Conservation (phyloP, 306 rosid species). For the Crataegus laevigata region DNA sequence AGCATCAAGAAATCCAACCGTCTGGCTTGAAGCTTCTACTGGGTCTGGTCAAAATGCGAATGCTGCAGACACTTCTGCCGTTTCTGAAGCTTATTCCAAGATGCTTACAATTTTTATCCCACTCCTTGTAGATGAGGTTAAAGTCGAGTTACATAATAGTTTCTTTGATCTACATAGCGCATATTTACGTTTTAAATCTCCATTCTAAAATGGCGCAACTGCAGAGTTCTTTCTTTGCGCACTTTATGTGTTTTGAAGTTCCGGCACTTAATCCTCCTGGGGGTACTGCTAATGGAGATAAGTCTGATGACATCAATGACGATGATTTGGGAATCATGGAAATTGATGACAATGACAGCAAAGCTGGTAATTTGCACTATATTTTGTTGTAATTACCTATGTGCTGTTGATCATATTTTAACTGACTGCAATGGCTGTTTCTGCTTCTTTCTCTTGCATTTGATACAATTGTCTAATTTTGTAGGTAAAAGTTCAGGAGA, state of each 20-base stretch:
- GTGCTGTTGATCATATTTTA: not conserved
- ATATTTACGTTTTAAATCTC: slow-evolving; percentile 3
- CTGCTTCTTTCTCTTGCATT: not conserved
- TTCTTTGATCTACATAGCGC: not conserved
- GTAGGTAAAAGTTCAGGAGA: slow-evolving; percentile 56
- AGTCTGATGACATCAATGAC: slow-evolving; percentile 41
- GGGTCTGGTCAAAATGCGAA: slow-evolving; percentile 66
- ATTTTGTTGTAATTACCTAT: not conserved
- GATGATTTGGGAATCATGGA: slow-evolving; percentile 85
- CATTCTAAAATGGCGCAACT: slow-evolving; percentile 21
- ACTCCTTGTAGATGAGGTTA: slow-evolving; percentile 95
- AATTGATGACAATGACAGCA: slow-evolving; percentile 62
- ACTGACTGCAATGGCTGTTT: slow-evolving; percentile 1
- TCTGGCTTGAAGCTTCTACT: slow-evolving; percentile 67
- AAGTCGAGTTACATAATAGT: not conserved
- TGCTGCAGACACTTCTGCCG: slow-evolving; percentile 63
- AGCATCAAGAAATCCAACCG: slow-evolving; percentile 54
- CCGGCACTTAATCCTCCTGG: slow-evolving; percentile 81
- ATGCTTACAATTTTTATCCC: slow-evolving; percentile 90
- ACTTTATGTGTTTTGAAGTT: slow-evolving; percentile 92
- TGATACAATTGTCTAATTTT: slow-evolving; percentile 7
- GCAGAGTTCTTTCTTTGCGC: slow-evolving; percentile 90
- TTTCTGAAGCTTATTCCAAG: slow-evolving; percentile 86
- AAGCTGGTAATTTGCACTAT: slow-evolving; percentile 29
- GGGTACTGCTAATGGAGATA: slow-evolving; percentile 59